phyloP scores from a whole-genome alignment of 1,284 basidiomycete species.

The Cutaneotrichosporon sp. region DNA sequence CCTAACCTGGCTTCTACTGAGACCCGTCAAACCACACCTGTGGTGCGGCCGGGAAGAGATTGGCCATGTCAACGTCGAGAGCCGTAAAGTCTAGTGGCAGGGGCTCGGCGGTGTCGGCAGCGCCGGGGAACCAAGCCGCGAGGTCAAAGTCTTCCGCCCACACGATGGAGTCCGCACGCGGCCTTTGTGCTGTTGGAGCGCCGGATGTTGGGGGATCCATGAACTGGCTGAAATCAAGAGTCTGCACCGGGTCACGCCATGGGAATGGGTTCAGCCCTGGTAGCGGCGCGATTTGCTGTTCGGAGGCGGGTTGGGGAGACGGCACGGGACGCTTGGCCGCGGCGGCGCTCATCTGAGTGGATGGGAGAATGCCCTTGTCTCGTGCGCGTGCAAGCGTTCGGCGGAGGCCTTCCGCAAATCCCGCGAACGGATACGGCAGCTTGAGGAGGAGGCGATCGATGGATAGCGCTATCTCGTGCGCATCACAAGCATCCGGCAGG shows the following conservation, averaged over 20 bases:
- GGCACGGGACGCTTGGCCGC: constrained; percentile 6
- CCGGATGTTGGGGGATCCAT: not conserved
- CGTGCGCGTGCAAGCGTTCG: constrained; percentile 22
- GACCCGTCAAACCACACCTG: constrained; percentile 24
- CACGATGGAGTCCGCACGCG: not conserved
- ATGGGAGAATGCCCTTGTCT: constrained; percentile 19
- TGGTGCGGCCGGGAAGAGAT: constrained; percentile 27
- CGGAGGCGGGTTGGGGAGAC: constrained; percentile 5
- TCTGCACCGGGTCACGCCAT: constrained; percentile 24
- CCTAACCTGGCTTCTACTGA: not conserved
- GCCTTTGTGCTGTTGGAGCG: not conserved
- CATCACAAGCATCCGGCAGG: constrained; percentile 21
- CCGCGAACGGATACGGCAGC: constrained; percentile 18
- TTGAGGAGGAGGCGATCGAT: constrained; percentile 25
- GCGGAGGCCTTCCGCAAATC: constrained; percentile 21
- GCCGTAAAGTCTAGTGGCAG: constrained; percentile 12
- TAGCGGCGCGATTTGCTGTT: constrained; percentile 1
- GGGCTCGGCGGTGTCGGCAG: constrained; percentile 3
- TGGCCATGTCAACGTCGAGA: constrained; percentile 25
- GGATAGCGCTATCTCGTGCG: constrained; percentile 22
- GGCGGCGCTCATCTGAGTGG: constrained; percentile 17
- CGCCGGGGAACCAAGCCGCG: constrained; percentile 22
- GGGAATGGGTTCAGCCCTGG: constrained; percentile 27
- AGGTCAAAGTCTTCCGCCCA: constrained; percentile 24
- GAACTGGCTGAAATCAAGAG: not conserved